These are phyloP conservation scores for Penicillium odoratum DNA, from an alignment of 495 filamentous ascomycete species.

Conservation along the genomic window DNA sequence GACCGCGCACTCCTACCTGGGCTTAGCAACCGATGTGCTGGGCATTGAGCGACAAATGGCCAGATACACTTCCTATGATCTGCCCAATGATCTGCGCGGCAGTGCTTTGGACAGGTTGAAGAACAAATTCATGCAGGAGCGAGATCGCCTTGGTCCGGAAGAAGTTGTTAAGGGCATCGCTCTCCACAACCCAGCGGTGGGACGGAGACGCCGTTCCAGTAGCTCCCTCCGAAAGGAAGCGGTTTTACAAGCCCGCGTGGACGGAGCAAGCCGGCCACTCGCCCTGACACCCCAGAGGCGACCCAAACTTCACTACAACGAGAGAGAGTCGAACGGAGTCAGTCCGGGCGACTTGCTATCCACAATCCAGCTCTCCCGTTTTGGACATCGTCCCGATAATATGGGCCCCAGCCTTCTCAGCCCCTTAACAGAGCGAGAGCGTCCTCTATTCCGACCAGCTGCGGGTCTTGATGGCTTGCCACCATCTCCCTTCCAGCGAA, in stretches of 20 bases:
- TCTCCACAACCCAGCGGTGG: constrained; percentile 76
- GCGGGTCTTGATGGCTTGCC: constrained; percentile 28
- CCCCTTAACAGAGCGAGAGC: constrained; percentile 60
- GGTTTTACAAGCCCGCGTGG: constrained; percentile 63
- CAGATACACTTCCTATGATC: constrained; percentile 84
- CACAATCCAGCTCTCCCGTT: constrained; percentile 72
- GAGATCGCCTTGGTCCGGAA: constrained; percentile 79
- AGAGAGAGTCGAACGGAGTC: constrained; percentile 39
- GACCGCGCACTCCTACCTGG: constrained; percentile 91
- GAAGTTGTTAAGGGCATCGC: constrained; percentile 93
- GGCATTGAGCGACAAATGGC: constrained; percentile 90
- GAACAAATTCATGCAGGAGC: constrained; percentile 85
- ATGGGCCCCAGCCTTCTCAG: constrained; percentile 39
- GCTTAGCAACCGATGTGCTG: constrained; percentile 85
- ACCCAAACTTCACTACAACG: constrained; percentile 12
- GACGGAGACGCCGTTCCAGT: constrained; percentile 68
- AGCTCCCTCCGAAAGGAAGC: constrained; percentile 79
- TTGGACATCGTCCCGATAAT: constrained; percentile 42
- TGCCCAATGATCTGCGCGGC: constrained; percentile 89
- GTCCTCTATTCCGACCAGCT: constrained; percentile 54
- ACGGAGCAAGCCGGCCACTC: constrained; percentile 25
- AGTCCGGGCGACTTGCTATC: constrained; percentile 80
- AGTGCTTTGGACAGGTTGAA: constrained; percentile 82
- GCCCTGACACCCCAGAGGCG: constrained; percentile 20
- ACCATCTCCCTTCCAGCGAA: constrained; percentile 58